Conservation (phyloP, 2,329 filamentous ascomycete genomes). For the Keithomyces neogunnii region DNA sequence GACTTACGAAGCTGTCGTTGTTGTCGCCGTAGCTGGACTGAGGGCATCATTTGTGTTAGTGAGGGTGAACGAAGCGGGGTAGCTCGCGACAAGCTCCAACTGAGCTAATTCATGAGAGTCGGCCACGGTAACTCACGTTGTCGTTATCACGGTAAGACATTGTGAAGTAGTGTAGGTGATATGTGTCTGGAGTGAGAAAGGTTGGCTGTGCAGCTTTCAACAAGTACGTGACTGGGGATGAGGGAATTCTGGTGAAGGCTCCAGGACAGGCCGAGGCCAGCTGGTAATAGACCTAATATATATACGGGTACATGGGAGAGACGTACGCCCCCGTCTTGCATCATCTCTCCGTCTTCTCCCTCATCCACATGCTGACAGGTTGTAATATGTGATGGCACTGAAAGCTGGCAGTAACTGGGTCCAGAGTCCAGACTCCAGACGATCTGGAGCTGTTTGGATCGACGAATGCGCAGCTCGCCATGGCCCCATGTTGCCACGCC, state of each 20-base stretch:
- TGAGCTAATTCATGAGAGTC: neutral
- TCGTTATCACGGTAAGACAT: conserved; percentile 41
- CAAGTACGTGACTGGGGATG: neutral
- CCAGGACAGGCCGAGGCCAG: neutral
- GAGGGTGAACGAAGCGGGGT: neutral
- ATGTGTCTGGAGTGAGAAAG: neutral
- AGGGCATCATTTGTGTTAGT: conserved; percentile 1
- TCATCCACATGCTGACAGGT: neutral
- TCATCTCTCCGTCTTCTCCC: neutral
- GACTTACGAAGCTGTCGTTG: conserved; percentile 18
- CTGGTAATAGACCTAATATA: neutral
- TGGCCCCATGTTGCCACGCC: neutral
- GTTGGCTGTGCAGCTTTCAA: no score
- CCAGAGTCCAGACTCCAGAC: neutral
- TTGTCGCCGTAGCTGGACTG: conserved; percentile 21
- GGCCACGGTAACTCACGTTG: conserved; percentile 18
- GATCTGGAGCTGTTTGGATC: conserved; percentile 2
- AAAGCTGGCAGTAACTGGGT: neutral
- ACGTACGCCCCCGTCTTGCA: neutral
- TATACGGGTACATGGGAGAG: neutral
- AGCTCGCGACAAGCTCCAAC: neutral
- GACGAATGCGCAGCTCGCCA: neutral
- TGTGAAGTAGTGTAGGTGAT: conserved; percentile 11
- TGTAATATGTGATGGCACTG: neutral
- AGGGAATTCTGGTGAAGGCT: neutral